phyloP scores from a whole-genome alignment of 139 green algal genomes.

The Chlorella sp. region DNA sequence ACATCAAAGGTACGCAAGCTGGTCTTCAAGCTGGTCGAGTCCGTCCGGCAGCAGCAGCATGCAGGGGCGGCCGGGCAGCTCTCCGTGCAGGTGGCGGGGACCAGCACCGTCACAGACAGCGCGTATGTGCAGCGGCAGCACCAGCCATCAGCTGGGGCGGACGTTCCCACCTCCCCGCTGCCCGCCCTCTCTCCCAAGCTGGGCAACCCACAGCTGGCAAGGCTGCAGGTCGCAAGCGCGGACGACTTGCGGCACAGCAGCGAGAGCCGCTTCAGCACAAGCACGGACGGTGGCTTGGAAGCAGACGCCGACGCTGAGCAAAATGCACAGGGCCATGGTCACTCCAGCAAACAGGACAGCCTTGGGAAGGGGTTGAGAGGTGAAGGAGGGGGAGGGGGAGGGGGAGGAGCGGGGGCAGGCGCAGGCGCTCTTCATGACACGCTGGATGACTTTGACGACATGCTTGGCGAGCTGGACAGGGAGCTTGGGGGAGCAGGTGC shows the following conservation, averaged over 20 bases:
- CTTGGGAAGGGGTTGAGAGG: too few species aligned
- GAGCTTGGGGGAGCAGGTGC: constrained; percentile 5
- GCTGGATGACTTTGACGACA: not conserved
- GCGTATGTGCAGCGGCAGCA: too few species aligned
- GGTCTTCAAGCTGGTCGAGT: not conserved
- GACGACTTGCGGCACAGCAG: not conserved
- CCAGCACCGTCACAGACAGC: too few species aligned
- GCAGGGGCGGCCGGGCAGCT: not conserved
- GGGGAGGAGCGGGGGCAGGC: too few species aligned
- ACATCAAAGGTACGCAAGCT: constrained; percentile 2
- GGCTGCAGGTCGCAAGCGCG: not conserved
- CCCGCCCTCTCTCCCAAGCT: constrained; percentile 3
- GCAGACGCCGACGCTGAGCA: too few species aligned
- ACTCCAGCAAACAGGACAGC: too few species aligned
- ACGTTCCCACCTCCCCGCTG: not conserved
- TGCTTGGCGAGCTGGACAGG: not conserved
- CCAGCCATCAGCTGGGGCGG: too few species aligned
- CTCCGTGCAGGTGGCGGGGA: not conserved
- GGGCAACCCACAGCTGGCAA: not conserved
- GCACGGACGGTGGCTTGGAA: too few species aligned
- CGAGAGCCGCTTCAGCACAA: constrained; percentile 8
- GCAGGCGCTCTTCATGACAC: too few species aligned
- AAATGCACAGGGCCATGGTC: too few species aligned
- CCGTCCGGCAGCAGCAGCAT: not conserved
- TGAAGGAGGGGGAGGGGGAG: too few species aligned